A percentile compares a stretch with the other conserved stretches of the same genome.
Conservation (phyloP, 2,329 filamentous ascomycete species). For the Colletotrichum orbiculare region DNA sequence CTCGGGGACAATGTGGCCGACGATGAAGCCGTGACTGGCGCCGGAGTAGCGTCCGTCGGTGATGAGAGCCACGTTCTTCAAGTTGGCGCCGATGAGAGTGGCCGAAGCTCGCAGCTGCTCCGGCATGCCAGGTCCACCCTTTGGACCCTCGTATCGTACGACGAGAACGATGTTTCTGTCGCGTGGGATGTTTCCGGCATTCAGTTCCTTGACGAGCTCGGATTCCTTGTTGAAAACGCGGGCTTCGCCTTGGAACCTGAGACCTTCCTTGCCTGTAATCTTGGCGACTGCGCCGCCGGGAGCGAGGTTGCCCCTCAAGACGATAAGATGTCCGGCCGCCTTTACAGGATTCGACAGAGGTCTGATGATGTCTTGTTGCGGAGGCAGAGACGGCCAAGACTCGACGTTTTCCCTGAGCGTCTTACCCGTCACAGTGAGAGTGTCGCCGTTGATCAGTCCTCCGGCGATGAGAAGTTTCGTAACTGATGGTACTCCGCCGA, state of each 20-base stretch:
- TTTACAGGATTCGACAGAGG: slow-evolving; percentile 81
- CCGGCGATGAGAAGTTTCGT: slow-evolving; percentile 86
- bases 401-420: slow-evolving; percentile 85
- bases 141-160: slow-evolving; percentile 95
- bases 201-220: slow-evolving; percentile 80
- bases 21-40: slow-evolving; percentile 91
- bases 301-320: slow-evolving; percentile 87
- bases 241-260: slow-evolving; percentile 82
- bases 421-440: slow-evolving; percentile 85
- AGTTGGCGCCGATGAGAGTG: slow-evolving; percentile 90
- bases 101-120: slow-evolving; percentile 91
- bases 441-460: slow-evolving; percentile 78
- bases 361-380: slow-evolving; percentile 85
- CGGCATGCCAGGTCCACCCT: slow-evolving; percentile 95
- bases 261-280: slow-evolving; percentile 95
- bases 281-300: slow-evolving; percentile 93
- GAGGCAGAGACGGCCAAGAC: slow-evolving; percentile 79
- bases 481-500: slow-evolving; percentile 87
- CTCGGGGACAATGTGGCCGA: slow-evolving; percentile 92
- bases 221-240: slow-evolving; percentile 89
- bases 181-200: slow-evolving; percentile 67
- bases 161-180: slow-evolving; percentile 87
- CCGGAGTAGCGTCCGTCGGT: slow-evolving; percentile 93
- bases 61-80: slow-evolving; percentile 89
- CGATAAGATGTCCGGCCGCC: slow-evolving; percentile 84